Percentiles rank a stretch among this genome's conserved stretches.
Evolutionary conservation across 2,329 filamentous ascomycete genomes (phyloP).

Genomic region (Fusarium marasasianum): DNA sequence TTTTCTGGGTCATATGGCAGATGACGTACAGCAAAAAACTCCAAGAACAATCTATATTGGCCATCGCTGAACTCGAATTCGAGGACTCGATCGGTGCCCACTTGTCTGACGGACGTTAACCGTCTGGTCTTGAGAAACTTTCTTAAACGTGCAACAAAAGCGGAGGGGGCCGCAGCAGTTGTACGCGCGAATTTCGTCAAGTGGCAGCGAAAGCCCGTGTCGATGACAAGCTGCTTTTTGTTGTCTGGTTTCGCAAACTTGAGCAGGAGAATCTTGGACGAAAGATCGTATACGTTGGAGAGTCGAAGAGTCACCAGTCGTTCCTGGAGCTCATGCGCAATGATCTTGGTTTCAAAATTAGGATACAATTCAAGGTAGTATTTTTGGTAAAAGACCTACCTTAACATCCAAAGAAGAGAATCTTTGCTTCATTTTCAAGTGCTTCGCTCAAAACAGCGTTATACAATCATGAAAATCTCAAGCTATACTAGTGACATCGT

Average conservation of each 20-base stretch:
- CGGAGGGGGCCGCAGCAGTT: slow-evolving; percentile 83
- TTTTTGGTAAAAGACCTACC: slow-evolving; percentile 49
- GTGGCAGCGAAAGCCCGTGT: slow-evolving; percentile 96
- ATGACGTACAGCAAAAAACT: slow-evolving; percentile 82
- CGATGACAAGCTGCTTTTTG: slow-evolving; percentile 89
- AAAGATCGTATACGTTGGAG: slow-evolving; percentile 95
- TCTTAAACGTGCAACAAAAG: slow-evolving; percentile 84
- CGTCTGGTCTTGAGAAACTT: slow-evolving; percentile 89
- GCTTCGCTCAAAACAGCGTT: background rate
- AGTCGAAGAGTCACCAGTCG: slow-evolving; percentile 82
- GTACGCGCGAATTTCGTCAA: slow-evolving; percentile 90
- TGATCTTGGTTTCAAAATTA: slow-evolving; percentile 68
- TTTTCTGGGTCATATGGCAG: background rate
- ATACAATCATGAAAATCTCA: slow-evolving; percentile 20
- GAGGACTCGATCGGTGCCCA: slow-evolving; percentile 93
- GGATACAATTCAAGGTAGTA: background rate
- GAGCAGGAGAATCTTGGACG: slow-evolving; percentile 92
- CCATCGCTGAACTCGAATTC: slow-evolving; percentile 95
- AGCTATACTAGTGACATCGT: slow-evolving; percentile 16
- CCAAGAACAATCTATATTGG: slow-evolving; percentile 84
- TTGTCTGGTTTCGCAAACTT: slow-evolving; percentile 92
- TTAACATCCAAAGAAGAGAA: slow-evolving; percentile 84
- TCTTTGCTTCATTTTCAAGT: slow-evolving; percentile 74
- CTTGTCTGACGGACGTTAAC: slow-evolving; percentile 81
- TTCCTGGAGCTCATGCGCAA: slow-evolving; percentile 88